Evolutionary conservation across 1,284 basidiomycete species (phyloP).

Genomic region (Cutaneotrichosporon mucoides): DNA sequence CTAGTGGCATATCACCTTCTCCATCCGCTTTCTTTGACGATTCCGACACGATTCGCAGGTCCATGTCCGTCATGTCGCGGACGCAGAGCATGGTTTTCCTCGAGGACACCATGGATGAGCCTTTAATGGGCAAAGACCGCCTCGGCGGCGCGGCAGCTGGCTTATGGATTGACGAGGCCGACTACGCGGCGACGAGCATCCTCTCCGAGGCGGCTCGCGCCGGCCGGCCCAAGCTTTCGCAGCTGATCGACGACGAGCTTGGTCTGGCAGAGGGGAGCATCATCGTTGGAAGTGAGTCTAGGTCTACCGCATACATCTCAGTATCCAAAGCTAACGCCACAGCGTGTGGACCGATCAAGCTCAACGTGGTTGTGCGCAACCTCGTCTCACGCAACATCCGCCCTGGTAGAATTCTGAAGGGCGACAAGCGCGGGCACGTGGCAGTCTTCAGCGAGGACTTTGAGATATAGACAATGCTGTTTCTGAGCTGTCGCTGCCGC

Average conservation of each 20-base stretch:
- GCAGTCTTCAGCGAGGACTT: conserved; percentile 66
- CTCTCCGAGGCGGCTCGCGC: conserved; percentile 66
- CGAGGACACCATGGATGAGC: conserved; percentile 25
- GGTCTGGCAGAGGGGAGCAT: conserved; percentile 57
- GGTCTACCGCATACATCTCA: too few relatives aligned
- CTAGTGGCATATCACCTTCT: conserved; percentile 19
- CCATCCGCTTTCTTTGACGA: conserved; percentile 38
- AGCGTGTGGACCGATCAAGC: conserved; percentile 66
- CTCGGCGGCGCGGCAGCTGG: not conserved
- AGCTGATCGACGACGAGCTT: conserved; percentile 65
- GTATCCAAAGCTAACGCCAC: too few relatives aligned
- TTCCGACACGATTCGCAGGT: conserved; percentile 8
- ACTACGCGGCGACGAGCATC: conserved; percentile 64
- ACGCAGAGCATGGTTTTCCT: conserved; percentile 45
- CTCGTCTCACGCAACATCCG: conserved; percentile 62
- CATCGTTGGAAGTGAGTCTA: conserved; percentile 57
- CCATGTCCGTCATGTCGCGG: conserved; percentile 24
- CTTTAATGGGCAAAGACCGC: not conserved
- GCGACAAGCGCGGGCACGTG: conserved; percentile 62
- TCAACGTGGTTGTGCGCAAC: conserved; percentile 68
- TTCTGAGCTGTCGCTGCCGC: too few relatives aligned
- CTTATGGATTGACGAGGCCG: conserved; percentile 60
- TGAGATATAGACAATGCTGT: conserved; percentile 49
- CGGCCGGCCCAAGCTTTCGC: conserved; percentile 68
- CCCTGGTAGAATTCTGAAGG: conserved; percentile 56